These are phyloP conservation scores for Dittrichia graveolens DNA, from an alignment of 129 eudicot species.

Conservation along the genomic window DNA sequence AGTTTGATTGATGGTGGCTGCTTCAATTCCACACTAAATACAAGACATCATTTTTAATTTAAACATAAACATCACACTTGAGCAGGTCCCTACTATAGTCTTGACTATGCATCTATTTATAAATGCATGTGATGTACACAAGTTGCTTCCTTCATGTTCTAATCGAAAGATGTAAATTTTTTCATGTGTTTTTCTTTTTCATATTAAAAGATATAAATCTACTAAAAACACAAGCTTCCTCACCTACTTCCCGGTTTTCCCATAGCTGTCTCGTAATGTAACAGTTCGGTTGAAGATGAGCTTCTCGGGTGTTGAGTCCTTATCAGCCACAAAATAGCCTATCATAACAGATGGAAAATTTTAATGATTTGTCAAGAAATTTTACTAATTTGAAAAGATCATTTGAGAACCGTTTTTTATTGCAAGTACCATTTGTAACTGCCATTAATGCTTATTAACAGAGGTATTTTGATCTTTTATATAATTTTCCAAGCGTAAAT, in stretches of 20 bases:
- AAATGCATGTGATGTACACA: conserved; percentile 7
- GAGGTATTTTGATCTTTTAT: too few species aligned
- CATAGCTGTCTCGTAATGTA: conserved; percentile 76
- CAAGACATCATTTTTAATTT: conserved; percentile 14
- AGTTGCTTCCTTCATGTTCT: not conserved
- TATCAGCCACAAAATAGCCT: conserved; percentile 88
- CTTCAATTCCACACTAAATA: conserved; percentile 1
- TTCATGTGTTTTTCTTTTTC: not conserved
- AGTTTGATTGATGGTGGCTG: conserved; percentile 7
- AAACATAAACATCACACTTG: conserved; percentile 24
- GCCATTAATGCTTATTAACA: too few species aligned
- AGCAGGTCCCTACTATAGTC: too few species aligned
- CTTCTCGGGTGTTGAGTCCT: conserved; percentile 78
- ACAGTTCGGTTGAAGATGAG: conserved; percentile 81
- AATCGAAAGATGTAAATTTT: not conserved
- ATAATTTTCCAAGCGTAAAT: too few species aligned
- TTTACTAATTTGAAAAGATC: not conserved
- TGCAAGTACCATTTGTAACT: too few species aligned
- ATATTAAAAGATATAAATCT: not conserved
- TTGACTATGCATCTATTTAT: too few species aligned
- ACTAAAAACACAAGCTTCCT: not conserved
- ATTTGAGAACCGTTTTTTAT: too few species aligned
- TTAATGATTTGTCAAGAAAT: not conserved
- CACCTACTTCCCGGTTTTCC: conserved; percentile 63
- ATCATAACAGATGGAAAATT: conserved; percentile 21